Evolutionary conservation across 2,329 filamentous ascomycete species (phyloP), one percentile per base, ranked within the genome.

Genomic region (Botrytis medusae): DNA sequence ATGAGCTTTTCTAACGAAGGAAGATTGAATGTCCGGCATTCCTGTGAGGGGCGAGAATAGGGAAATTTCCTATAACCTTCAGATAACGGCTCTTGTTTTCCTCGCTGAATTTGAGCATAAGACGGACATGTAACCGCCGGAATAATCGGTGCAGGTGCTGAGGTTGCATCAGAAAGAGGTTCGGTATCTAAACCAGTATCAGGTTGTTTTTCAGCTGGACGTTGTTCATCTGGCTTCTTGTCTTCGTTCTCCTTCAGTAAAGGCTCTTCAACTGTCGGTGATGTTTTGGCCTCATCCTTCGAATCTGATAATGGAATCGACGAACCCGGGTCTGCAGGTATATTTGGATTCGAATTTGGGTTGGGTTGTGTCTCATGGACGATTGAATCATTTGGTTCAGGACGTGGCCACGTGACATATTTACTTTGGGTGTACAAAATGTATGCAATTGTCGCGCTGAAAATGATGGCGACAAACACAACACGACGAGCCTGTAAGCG

Each of bases 21-120:
- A 7, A 93, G 92, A 75, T 88, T 88, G 84, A 96, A 97, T 0
- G 93, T 97, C 69, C 95, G 91, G 81, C 95, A 98, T 79, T 89
- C 87, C 65, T 87, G 84, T 3, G 87, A 86, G 1, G 95, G 95
- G 25, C 95, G 89, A 83, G 96, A 93, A 81, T 88, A 97, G 2
- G 94, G 92, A 16, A 97, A 89, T 74, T 89, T 85, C 79, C 95
- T 87, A 10, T 89, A 89, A 18, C 95, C 95, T 51, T 75, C 75
- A n/a, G 78, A 80, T 20, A 76, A 73, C 25, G 78, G 78, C 25
- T 72, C 57, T 68, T 79, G 73, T 48, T 72, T 77, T 48, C 60
- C 37, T 2, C 48, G 64, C 72, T 79, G 78, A 29, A 79, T 73
- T 18, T 70, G 32, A n/a, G 76, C 73, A 57, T 79, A 79, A 16